phyloP scores from a whole-genome alignment of 148 eudicot genomes.

The Chenopodium berlandieri region DNA sequence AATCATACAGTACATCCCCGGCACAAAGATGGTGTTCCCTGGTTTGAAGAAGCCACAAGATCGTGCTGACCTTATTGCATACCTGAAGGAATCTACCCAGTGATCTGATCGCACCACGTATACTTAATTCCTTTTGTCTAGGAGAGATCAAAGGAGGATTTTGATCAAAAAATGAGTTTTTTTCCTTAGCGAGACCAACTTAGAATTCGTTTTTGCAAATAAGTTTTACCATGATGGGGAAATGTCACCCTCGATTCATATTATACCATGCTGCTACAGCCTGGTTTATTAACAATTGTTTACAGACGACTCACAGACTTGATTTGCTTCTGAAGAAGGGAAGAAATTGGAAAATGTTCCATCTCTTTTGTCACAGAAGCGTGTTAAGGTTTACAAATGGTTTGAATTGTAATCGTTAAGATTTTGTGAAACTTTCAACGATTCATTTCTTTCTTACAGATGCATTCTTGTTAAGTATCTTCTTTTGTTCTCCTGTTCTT shows the following conservation, averaged over 20 bases:
- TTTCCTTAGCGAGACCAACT: slow-evolving; percentile 13
- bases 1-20: slow-evolving; percentile 62
- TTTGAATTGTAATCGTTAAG: neutral
- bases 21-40: slow-evolving; percentile 86
- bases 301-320: slow-evolving; percentile 6
- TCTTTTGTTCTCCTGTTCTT: too few relatives aligned
- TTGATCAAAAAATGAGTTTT: slow-evolving; percentile 16
- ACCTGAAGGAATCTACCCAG: slow-evolving; percentile 55
- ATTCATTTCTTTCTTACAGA: neutral
- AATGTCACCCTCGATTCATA: neutral
- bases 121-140: slow-evolving; percentile 10
- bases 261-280: slow-evolving; percentile 11
- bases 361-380: neutral
- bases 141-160: slow-evolving; percentile 18
- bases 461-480: neutral
- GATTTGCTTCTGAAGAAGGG: neutral
- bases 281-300: slow-evolving; percentile 12
- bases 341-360: neutral
- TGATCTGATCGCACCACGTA: neutral
- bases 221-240: slow-evolving; percentile 8
- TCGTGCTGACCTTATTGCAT: slow-evolving; percentile 72
- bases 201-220: slow-evolving; percentile 25
- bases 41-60: slow-evolving; percentile 84
- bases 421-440: neutral
- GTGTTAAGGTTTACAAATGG: neutral